Evolutionary conservation across 2,329 filamentous ascomycete genomes (phyloP).

Genomic region (Trichoderma citrinoviride): DNA sequence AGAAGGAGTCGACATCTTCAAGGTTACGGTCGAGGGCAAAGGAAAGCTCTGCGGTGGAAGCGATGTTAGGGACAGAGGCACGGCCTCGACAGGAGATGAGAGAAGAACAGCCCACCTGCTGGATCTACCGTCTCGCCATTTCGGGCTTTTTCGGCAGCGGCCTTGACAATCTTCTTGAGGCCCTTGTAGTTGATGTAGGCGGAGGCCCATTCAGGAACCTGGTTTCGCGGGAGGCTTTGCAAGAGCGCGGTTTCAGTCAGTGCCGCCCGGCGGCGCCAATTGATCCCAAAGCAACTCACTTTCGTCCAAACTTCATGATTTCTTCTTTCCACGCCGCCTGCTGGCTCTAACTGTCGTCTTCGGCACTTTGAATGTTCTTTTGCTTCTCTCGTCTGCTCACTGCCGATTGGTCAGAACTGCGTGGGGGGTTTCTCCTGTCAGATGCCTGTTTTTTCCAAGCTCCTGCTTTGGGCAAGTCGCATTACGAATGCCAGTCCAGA

Average conservation of each 20-base stretch:
- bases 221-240: constrained; percentile 66
- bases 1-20: constrained; percentile 94
- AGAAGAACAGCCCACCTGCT: constrained; percentile 66
- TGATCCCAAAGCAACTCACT: constrained; percentile 41
- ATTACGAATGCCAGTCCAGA: not conserved
- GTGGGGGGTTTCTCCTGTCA: constrained; percentile 7
- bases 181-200: constrained; percentile 88
- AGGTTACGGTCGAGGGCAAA: constrained; percentile 95
- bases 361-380: not conserved
- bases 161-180: constrained; percentile 93
- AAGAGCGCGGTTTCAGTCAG: constrained; percentile 23
- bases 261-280: constrained; percentile 5
- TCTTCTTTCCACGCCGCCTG: constrained; percentile 1
- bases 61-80: constrained; percentile 34
- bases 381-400: not conserved
- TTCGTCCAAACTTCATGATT: constrained; percentile 62
- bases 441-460: not conserved
- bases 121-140: constrained; percentile 77
- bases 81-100: constrained; percentile 1
- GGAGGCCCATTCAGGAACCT: constrained; percentile 82
- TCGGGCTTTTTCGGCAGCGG: constrained; percentile 62
- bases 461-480: not conserved
- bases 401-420: constrained; percentile 16
- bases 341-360: not conserved
- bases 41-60: constrained; percentile 73